Conservation (phyloP, 441 rosid genomes). For the Populus hybrid region DNA sequence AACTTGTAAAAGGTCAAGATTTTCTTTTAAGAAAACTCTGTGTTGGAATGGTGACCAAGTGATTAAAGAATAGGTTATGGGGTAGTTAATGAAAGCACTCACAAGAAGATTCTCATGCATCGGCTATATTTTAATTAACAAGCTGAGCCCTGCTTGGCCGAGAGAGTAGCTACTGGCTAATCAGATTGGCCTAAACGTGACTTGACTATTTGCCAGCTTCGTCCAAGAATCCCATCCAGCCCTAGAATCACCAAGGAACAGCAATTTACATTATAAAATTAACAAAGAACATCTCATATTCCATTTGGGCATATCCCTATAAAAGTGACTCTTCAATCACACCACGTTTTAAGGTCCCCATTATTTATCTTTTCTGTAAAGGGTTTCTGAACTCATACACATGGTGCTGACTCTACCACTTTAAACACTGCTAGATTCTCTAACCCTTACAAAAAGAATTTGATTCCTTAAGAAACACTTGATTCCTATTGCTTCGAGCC, state of each 20-base stretch:
- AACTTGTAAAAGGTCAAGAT: neutral
- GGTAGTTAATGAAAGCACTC: neutral
- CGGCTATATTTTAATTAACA: neutral
- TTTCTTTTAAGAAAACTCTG: neutral
- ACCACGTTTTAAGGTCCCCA: slow-evolving; percentile 5
- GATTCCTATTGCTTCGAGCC: slow-evolving; percentile 29
- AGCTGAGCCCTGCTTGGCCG: neutral
- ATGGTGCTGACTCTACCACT: slow-evolving; percentile 34
- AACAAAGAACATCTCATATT: slow-evolving; percentile 22
- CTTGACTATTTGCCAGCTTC: neutral
- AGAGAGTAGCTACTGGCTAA: neutral
- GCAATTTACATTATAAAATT: slow-evolving; percentile 17
- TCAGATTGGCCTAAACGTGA: neutral
- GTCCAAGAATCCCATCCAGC: slow-evolving; percentile 6
- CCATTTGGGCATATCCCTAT: slow-evolving; percentile 24
- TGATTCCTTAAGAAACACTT: slow-evolving; percentile 28
- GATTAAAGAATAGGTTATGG: too few species aligned
- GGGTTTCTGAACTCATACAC: slow-evolving; percentile 2
- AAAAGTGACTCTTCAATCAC: slow-evolving; percentile 15
- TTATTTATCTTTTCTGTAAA: neutral
- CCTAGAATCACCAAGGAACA: slow-evolving; percentile 15
- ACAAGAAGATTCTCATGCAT: neutral
- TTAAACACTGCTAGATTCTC: slow-evolving; percentile 9
- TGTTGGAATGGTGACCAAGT: too few species aligned
- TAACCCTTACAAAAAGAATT: neutral